Evolutionary conservation across 192 early-diverging fungal genomes (phyloP), one percentile per base, ranked within the genome.

Genomic region (Umbelopsis ramanniana): DNA sequence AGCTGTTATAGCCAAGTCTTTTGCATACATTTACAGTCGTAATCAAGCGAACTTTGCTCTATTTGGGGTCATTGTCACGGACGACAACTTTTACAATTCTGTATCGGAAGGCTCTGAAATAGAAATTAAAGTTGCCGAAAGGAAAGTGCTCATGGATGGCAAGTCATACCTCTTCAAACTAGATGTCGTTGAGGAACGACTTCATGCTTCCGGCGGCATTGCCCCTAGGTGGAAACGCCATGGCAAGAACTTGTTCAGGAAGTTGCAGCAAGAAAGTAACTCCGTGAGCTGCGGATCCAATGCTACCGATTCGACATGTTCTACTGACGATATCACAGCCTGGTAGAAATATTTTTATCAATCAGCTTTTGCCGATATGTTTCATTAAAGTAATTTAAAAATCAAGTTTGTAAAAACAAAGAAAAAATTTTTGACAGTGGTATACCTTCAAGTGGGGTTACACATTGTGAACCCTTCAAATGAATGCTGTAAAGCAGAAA

Each of bases 21-120:
- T 87, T 73, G 90, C 92, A 0, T 93, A 91, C 73, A 93, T 93
- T 77, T 93, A 93, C 76, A 85, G 86, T 63, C 88, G 92, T 78
- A 93, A 93, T 87, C 92, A 93, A 84, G 86, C 89, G 76, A 93
- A 93, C 80, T 89, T 91, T 88, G 89, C 89, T n/a, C 85, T 93
- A 14, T 84, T 92, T 60, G 92, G 92, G 70, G 88, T 93, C 53
- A 86, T 87, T 26, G 80, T 93, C 57, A 85, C 82, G 50, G 89
- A 93, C 74, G 90, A 93, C 17, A 80, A 86, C 43, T 93, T 93
- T 82, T 93, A 93, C 74, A 82, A 86, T 60, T 80, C 90, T 26
- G 91, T 90, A 14, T 83, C 91, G 74, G 92, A 93, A 76, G 92
- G 85, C 9, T 85, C 83, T 35, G 90, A 91, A 79, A 79, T 93